Evolutionary conservation across 371 early-diverging fungal genomes (phyloP), one percentile per base, ranked within the genome.

Genomic region (Zopfochytrium polystomum): DNA sequence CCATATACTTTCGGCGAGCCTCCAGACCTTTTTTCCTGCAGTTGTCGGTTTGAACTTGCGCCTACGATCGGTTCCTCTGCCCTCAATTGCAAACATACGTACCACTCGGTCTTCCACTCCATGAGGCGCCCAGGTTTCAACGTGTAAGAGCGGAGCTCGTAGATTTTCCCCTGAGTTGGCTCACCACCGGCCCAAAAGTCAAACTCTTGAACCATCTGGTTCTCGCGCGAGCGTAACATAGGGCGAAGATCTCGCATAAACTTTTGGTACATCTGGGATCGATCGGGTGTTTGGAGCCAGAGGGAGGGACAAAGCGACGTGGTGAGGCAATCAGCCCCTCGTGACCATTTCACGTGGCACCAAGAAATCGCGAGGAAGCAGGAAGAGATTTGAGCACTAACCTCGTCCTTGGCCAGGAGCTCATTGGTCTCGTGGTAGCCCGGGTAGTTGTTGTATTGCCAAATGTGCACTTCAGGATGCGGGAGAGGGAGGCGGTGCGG

Each of bases 61-160:
- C 4, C 3, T 29, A 56, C 1, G 30, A 52, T 0, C 13, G 20
- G 6, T n/a, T n/a, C n/a, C n/a, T n/a, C n/a, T n/a, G n/a, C n/a
- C n/a, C n/a, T n/a, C n/a, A n/a, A n/a, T n/a, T n/a, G n/a, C n/a
- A n/a, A n/a, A n/a, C n/a, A n/a, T 15, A 54, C 43, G 7, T 57
- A 66, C 70, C 95, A 95, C 68, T 91, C 82, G 29, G 84, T 79
- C 74, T 93, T 93, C 95, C 95, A 95, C 72, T 95, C 93, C 9
- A 95, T 77, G 65, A 95, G 69, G 45, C 83, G 77, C 20, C 95
- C 95, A 26, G 95, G 91, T 85, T 70, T 88, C 47, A 95, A 75
- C 25, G 75, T 79, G 74, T 95, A 95, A 55, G 90, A 84, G 59
- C 96, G 80, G 64, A 95, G 75, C 71, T 95, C 96, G 66, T 92